A percentile compares a stretch with the other conserved stretches of the same genome.
phyloP scores from a whole-genome alignment of 805 yeast genomes.

The Pichia thaimueangensis region DNA sequence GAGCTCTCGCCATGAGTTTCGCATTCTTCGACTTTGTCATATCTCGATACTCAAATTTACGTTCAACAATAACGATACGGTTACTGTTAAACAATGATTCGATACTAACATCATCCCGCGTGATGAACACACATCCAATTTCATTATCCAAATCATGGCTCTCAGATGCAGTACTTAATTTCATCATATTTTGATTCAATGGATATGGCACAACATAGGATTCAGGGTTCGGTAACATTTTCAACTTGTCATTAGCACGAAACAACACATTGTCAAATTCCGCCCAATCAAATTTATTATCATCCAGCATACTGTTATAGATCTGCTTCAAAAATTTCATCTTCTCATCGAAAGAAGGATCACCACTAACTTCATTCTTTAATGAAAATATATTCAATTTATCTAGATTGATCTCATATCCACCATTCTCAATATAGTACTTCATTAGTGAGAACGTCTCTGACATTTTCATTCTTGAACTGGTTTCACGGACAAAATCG shows the following conservation, averaged over 20 bases:
- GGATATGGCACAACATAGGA: background rate
- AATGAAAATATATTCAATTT: background rate
- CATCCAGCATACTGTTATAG: background rate
- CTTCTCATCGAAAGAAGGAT: background rate
- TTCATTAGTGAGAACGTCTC: no score
- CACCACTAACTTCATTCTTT: no score
- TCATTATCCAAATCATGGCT: background rate
- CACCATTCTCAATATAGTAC: background rate
- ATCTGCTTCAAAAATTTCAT: background rate
- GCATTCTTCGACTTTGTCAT: background rate
- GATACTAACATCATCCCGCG: background rate
- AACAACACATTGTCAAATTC: background rate
- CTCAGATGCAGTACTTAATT: background rate
- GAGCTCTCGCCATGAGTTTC: background rate
- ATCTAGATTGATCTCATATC: background rate
- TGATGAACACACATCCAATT: slow-evolving; percentile 1
- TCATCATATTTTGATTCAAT: background rate
- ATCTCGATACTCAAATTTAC: background rate
- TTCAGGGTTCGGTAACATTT: background rate
- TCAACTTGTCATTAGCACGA: no score
- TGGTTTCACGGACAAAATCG: slow-evolving; percentile 1
- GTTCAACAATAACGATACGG: background rate
- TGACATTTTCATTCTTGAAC: no score
- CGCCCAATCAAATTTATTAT: background rate
- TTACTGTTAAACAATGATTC: no score